Base-by-base conservation (phyloP, 2,329 filamentous ascomycete genomes). In the Colletotrichum chrysophilum region DNA sequence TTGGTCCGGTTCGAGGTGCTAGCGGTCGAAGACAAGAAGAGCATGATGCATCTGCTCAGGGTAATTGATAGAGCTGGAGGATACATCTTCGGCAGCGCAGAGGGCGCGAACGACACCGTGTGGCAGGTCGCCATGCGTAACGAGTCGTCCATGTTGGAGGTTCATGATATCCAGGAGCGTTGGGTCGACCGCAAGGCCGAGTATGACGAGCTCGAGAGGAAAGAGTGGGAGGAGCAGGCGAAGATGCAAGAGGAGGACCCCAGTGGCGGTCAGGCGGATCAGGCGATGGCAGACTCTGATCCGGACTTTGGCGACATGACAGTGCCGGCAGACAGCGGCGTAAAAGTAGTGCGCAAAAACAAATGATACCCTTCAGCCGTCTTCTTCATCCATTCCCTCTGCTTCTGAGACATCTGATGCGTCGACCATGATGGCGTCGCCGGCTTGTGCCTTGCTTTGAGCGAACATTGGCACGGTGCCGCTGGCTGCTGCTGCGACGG, bases 71-170 rank as follows among this genome's bases (percentile, higher is more conserved):
- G 97, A 56, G 96, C 97, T 0, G 94, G 95, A 12, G 97, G 97
- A 0, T 98, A 98, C 85, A 94, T 96, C 1, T 98, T 99, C 86
- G 96, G 96, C 0, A 91, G 94, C 7, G 94, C 95, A 0, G 95
- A 98, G 83, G 96, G 96, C 3, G 95, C 96, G 61, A 98, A 98
- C 80, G 96, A 99, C 83, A 96, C 94, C 8, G 92, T 99, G n/a
- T 99, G 97, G 97, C 95, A 97, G 81, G 93, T 98, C 60, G 95
- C 97, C 4, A 98, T 98, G 92, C 92, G 96, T 72, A 92, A 93
- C 74, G 92, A 93, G 74, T 91, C 92, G 43, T 92, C 91, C 36
- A 87, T 93, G 85, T 92, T 98, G 89, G 96, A 97, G 80, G 92
- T 96, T 12, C 89, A 93, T 75, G 96, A 99, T 84, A 93, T 98